Base-by-base conservation (phyloP, 805 yeast species). In the Schwanniomyces sp. region DNA sequence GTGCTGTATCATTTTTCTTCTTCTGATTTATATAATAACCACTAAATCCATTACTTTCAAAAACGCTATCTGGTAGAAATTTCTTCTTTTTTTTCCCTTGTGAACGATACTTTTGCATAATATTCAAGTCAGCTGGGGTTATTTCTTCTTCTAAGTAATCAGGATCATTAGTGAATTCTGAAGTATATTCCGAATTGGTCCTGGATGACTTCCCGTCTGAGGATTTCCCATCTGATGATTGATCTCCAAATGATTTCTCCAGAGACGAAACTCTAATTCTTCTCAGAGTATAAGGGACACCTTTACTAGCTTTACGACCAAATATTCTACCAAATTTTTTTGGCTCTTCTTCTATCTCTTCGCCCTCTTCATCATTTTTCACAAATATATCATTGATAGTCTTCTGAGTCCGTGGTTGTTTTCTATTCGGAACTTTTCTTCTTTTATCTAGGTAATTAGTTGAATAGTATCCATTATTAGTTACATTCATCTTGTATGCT, bases 401-500 rank as follows among this genome's bases (percentile, higher is more conserved):
- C 14, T 12, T 32, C 17, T 10, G 36, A 16, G 36, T 3, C 12
- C 6, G 10, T 10, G 12, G 14, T 18, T 14, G 36, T 4, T 32
- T 14, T 32, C 21, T 17, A 32, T 32, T 7, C n/a, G n/a, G 36
- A 7, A 7, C 17, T 9, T 32, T 32, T 17, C 21, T 39, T 41
- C 52, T 52, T 39, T 54, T 55, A 45, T 67, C 70, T 12, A 72
- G 61, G 52, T 69, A 72, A 36, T 64, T 64, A 6, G 66, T 52
- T 25, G 76, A 62, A 47, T 57, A 72, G 57, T 72, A 72, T n/a
- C 74, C 78, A 39, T 64, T 61, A n/a, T 61, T 63, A 5, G 75
- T 64, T 36, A 70, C 76, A 52, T 71, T 72, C 76, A 72, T 71
- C 16, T 21, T 21, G 24, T 4, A 21, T 3, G 5, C 3, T 3